Conservation (phyloP, 345 rosid genomes). For the Sonneratia caseolaris region DNA sequence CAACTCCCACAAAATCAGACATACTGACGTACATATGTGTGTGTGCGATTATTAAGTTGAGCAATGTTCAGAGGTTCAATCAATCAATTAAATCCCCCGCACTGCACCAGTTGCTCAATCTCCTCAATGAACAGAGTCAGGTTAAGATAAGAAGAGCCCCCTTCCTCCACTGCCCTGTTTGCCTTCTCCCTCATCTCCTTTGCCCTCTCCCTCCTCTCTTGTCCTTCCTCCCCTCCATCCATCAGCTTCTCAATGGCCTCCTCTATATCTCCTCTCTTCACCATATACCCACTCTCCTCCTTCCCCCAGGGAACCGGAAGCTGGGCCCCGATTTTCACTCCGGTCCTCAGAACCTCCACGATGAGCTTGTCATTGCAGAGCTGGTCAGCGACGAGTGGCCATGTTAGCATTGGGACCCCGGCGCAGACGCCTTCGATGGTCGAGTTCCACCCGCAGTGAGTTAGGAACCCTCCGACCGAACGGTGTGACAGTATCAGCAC, state of each 20-base stretch:
- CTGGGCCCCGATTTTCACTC: conserved; percentile 19
- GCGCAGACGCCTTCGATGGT: conserved; percentile 18
- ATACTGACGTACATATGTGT: too few relatives aligned
- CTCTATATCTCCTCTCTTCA: conserved; percentile 18
- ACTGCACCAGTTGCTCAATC: conserved; percentile 11
- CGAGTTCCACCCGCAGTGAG: conserved; percentile 41
- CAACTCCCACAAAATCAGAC: too few relatives aligned
- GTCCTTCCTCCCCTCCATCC: conserved; percentile 15
- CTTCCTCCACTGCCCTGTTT: conserved; percentile 14
- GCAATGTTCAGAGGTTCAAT: too few relatives aligned
- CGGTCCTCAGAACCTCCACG: conserved; percentile 14
- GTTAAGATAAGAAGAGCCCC: conserved; percentile 21
- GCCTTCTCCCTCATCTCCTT: conserved; percentile 16
- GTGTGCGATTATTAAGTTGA: too few relatives aligned
- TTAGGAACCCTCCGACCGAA: conserved; percentile 25
- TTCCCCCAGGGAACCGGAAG: conserved; percentile 2
- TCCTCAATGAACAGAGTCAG: conserved; percentile 12
- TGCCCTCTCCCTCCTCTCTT: conserved; percentile 17
- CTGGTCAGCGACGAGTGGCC: conserved; percentile 33
- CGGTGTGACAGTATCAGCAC: conserved; percentile 25
- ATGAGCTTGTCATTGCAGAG: conserved; percentile 30
- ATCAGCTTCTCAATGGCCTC: conserved; percentile 14
- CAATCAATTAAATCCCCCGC: too few relatives aligned
- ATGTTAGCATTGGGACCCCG: conserved; percentile 26
- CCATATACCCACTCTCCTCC: conserved; percentile 10